Evolutionary conservation across 1,139 yeast species (phyloP), one percentile per base, ranked within the genome.

Genomic region (Kluyveromyces marxianus): DNA sequence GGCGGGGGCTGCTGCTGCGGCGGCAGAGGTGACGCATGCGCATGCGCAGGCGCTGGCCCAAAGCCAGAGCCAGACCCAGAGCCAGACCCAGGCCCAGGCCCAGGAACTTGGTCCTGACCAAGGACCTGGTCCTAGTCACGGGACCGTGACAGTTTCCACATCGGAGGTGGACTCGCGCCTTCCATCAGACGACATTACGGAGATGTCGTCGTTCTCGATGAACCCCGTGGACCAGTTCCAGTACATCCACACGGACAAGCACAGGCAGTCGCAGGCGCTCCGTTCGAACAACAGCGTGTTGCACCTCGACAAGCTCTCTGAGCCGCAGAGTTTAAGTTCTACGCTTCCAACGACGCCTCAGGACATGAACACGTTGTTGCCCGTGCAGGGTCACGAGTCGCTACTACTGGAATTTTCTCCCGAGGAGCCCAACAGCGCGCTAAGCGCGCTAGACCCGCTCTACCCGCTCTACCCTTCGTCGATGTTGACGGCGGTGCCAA

Each of bases 191-290:
- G 43, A 40, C 43, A 34, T 40, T 40, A 28, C 43, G 38, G 43
- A 40, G 35, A 40, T 40, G 46, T 42, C 47, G 41, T 36, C 42
- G 21, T 10, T 45, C 24, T 24, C 37, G 36, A 14, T 25, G 34
- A 41, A 38, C 27, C 39, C 44, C 31, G 28, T 31, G 21, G 10
- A 34, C 33, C 33, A 32, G 25, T 37, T 33, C 14, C 33, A 38
- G 14, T 27, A 40, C 38, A 27, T 25, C 28, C 32, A 26, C 27
- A 27, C 30, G 34, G 24, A 28, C 8, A 33, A 35, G 35, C 34
- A 21, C 39, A 39, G 30, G 27, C 39, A 35, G 34, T 35, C 8
- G 34, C 34, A 32, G 34, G 14, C 14, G 14, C 34, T 6, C 14
- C n/a, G 10, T 29, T 25, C 26, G 25, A 7, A 14, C 21, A 36